Base-by-base conservation (phyloP, 2,329 filamentous ascomycete species). In the Paradendryphiella salina region DNA sequence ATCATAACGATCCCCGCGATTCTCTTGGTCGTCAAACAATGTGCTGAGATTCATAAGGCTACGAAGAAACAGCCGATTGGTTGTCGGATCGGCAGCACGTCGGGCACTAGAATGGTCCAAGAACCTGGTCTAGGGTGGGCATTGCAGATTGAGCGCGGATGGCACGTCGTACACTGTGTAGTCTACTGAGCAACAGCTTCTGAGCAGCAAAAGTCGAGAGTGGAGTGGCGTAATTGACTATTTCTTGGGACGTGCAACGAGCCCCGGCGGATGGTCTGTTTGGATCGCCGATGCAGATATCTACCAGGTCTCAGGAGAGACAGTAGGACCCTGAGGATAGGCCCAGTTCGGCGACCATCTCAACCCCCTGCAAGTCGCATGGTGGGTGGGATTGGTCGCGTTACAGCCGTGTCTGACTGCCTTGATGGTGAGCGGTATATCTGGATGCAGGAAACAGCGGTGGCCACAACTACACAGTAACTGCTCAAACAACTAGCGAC, bases 61-160 rank as follows among this genome's bases (percentile, higher is more conserved):
- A 56, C 55, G 28, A 37, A 45, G 31, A 60, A 64, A 67, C 58
- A 40, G 31, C 51, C 57, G 56, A 66, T 66, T 61, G 60, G 66
- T 50, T 48, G 33, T 26, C 34, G 7, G 13, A 35, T 39, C 23
- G 32, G 53, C 52, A 26, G 56, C 44, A 40, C 59, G 46, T 48
- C 47, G 26, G 57, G 49, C 56, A 54, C 60, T 66, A 61, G 57
- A 43, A 48, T 18, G 23, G 46, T 53, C 67, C 67, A 54, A 45
- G 35, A 60, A 65, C 67, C 67, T 35, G 67, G 67, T 67, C 60
- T 18, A 49, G 49, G 57, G 51, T 54, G 36, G 29, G 36, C 18
- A 46, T 26, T 32, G 38, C 23, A 34, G 39, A 31, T 42, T 9
- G 41, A 45, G 36, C 35, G 54, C 49, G 54, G 53, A 51, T 42